A percentile compares a stretch with the other conserved stretches of the same genome.
phyloP scores from a whole-genome alignment of 2,329 filamentous ascomycete species.

The Ophiocordyceps unilateralis region DNA sequence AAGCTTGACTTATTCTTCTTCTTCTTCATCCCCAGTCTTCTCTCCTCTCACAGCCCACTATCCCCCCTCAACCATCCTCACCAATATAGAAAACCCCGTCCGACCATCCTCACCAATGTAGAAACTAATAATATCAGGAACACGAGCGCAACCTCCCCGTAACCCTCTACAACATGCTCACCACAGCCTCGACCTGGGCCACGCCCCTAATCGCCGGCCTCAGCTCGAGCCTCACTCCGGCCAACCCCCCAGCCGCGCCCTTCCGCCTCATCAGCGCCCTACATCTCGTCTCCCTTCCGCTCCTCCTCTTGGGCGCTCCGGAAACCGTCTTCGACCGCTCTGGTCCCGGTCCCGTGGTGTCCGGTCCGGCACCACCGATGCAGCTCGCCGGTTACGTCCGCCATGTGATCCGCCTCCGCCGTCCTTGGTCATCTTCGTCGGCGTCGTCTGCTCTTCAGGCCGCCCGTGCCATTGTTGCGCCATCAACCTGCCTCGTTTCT shows the following conservation, averaged over 20 bases:
- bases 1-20: too few relatives aligned
- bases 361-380: too few relatives aligned
- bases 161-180: constrained; percentile 26
- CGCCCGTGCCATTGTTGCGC: constrained; percentile 29
- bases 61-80: too few relatives aligned
- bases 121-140: too few relatives aligned
- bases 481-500: constrained; percentile 29
- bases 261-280: constrained; percentile 34
- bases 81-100: too few relatives aligned
- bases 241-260: constrained; percentile 25
- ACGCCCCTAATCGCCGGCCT: constrained; percentile 35
- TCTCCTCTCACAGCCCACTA: too few relatives aligned
- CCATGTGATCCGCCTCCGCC: constrained; percentile 11
- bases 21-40: too few relatives aligned
- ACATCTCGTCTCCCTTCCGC: constrained; percentile 25
- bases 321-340: constrained; percentile 35
- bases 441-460: constrained; percentile 18
- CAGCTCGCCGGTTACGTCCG: constrained; percentile 17
- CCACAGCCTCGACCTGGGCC: constrained; percentile 32
- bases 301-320: constrained; percentile 29
- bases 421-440: neutral
- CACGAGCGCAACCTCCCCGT: constrained; percentile 31
- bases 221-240: constrained; percentile 19
- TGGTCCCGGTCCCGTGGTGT: too few relatives aligned
- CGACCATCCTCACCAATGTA: too few relatives aligned